Evolutionary conservation across 257 asterid species (phyloP).

Genomic region (Cinchona pubescens): DNA sequence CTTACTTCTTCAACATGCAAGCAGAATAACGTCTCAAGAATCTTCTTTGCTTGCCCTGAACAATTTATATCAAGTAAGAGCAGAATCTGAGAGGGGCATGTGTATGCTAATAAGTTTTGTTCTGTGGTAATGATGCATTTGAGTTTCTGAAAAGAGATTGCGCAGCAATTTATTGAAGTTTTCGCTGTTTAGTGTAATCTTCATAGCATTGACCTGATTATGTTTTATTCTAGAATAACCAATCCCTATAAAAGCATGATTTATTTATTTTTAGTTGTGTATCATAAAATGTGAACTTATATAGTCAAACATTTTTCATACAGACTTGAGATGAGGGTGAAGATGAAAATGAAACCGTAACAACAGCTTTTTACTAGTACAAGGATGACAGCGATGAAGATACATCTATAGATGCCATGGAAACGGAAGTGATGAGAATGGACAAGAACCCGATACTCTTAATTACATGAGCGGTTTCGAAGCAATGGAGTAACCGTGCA

Average conservation of each 20-base stretch:
- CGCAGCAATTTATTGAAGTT: background rate
- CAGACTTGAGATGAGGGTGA: slow-evolving; percentile 60
- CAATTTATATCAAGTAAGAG: slow-evolving; percentile 79
- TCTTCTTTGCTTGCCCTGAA: slow-evolving; percentile 70
- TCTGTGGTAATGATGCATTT: too few relatives aligned
- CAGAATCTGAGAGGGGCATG: background rate
- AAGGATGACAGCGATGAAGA: slow-evolving; percentile 55
- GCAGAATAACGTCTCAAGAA: slow-evolving; percentile 88
- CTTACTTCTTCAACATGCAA: slow-evolving; percentile 79
- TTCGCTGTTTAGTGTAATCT: background rate
- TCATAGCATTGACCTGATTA: background rate
- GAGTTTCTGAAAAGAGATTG: background rate
- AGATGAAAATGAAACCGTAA: slow-evolving; percentile 40
- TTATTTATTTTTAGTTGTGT: background rate
- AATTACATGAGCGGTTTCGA: slow-evolving; percentile 51
- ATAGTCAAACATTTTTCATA: background rate
- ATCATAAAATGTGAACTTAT: background rate
- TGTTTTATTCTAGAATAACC: background rate
- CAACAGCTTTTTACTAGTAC: slow-evolving; percentile 63
- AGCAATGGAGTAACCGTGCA: slow-evolving; percentile 35
- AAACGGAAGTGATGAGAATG: slow-evolving; percentile 52
- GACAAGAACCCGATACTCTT: slow-evolving; percentile 35
- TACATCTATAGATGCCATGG: slow-evolving; percentile 65
- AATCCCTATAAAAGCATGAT: too few relatives aligned
- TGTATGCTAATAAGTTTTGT: background rate